These are phyloP conservation scores for Elsinoe perseae DNA, from an alignment of 2,329 filamentous ascomycete species.

Conservation along the genomic window DNA sequence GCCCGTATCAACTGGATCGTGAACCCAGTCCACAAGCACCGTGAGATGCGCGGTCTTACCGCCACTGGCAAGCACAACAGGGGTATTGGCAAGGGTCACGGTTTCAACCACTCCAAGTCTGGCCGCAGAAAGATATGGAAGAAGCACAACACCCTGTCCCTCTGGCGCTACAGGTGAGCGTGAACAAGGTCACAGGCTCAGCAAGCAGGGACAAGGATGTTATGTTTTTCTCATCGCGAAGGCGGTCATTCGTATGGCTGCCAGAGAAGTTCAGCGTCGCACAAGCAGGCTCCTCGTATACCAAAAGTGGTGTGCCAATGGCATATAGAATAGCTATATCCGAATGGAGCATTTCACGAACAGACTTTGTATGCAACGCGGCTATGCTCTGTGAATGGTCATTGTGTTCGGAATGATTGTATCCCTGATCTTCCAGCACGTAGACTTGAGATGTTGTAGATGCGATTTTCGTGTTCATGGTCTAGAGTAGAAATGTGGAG, in stretches of 20 bases:
- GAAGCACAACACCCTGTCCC: slow-evolving; percentile 97
- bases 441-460: too few species aligned
- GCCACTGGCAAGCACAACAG: slow-evolving; percentile 99
- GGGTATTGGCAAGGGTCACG: slow-evolving; percentile 98
- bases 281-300: neutral
- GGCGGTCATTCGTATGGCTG: neutral
- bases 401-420: too few species aligned
- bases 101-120: slow-evolving; percentile 96
- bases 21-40: slow-evolving; percentile 99
- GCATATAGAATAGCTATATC: neutral
- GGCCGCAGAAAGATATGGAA: slow-evolving; percentile 99
- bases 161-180: slow-evolving; percentile 91
- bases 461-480: neutral
- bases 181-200: neutral
- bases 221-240: neutral
- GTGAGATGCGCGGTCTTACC: slow-evolving; percentile 93
- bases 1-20: slow-evolving; percentile 99
- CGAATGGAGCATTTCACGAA: neutral
- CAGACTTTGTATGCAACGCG: neutral
- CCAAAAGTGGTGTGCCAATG: neutral
- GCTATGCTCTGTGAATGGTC: neutral
- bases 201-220: neutral
- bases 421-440: too few species aligned
- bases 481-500: slow-evolving; percentile 13
- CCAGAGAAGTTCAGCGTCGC: neutral